A percentile compares a stretch with the other conserved stretches of the same genome.
Evolutionary conservation across 2,329 filamentous ascomycete species (phyloP).

Genomic region (Clonostachys chloroleuca): DNA sequence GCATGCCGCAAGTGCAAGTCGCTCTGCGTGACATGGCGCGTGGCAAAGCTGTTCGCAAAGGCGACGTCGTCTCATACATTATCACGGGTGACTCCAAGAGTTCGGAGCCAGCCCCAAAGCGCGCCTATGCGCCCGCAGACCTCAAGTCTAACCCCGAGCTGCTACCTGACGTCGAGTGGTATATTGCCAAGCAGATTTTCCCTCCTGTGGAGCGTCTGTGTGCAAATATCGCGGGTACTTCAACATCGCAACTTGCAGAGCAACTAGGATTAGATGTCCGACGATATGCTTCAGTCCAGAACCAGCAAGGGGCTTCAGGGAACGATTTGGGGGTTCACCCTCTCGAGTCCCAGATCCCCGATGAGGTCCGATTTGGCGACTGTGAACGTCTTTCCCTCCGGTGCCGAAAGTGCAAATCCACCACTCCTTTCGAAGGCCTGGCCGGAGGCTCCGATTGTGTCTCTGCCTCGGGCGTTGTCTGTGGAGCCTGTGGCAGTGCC

Average conservation of each 20-base stretch:
- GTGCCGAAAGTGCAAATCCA: constrained; percentile 75
- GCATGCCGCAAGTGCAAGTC: constrained; percentile 96
- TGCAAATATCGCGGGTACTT: constrained; percentile 90
- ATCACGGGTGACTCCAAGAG: constrained; percentile 71
- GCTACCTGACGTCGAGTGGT: constrained; percentile 92
- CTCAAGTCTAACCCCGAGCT: constrained; percentile 72
- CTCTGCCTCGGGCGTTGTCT: constrained; percentile 71
- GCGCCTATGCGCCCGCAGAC: constrained; percentile 83
- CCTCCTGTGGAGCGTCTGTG: constrained; percentile 96
- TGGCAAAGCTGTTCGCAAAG: constrained; percentile 84
- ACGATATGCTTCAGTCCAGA: constrained; percentile 62
- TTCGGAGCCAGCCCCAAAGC: constrained; percentile 74
- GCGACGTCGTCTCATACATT: constrained; percentile 95
- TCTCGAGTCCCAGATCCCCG: constrained; percentile 90
- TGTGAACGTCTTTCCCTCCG: constrained; percentile 72
- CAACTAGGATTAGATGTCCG: constrained; percentile 87
- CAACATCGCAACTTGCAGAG: constrained; percentile 83
- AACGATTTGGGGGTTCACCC: constrained; percentile 76
- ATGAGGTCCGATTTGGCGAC: constrained; percentile 82
- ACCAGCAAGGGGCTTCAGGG: constrained; percentile 41
- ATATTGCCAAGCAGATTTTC: constrained; percentile 96
- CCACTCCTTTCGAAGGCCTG: constrained; percentile 74
- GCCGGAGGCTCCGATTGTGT: constrained; percentile 52
- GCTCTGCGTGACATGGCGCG: constrained; percentile 82
- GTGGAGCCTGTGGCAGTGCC: constrained; percentile 60